Evolutionary conservation across 2,329 filamentous ascomycete species (phyloP), one percentile per base, ranked within the genome.

Genomic region (Pleomassaria siparia): DNA sequence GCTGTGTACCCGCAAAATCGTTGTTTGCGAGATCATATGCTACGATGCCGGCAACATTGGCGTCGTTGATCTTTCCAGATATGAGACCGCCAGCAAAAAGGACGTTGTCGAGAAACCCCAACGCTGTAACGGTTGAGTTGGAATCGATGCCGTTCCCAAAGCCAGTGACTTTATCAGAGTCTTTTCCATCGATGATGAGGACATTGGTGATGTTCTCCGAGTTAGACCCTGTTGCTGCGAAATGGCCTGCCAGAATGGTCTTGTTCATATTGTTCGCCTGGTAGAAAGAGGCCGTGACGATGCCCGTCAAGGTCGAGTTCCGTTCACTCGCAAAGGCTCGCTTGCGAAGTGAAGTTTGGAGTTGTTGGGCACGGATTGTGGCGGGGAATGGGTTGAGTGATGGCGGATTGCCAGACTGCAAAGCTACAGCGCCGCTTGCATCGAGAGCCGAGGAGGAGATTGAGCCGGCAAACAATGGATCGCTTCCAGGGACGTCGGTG

Each of bases 241-340:
- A 99, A 60, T 91, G 89, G 1, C 94, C 94, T 40, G 86, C 94
- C 22, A 97, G 78, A 30, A 97, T 82, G 0, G 94, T 97, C 47
- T 95, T 79, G 69, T 96, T 96, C 54, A 83, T 80, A 49, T 76
- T 77, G 53, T 83, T 82, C 13, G 80, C 77, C 30, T 80, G 81
- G 68, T 95, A 90, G 64, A 95, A 96, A 2, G 85, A 74, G 24
- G 90, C 94, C 7, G 88, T 83, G 18, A 86, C 78, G n/a, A 95
- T 85, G 24, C 89, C 90, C 2, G 80, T 79, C 8, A 81, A 71
- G 50, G 75, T 78, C 39, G 75, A 60, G 53, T 77, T 77, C 35
- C 76, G 68, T 15, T 64, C 66, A 22, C 64, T 66, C 28, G 72
- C 53, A 12, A 72, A 62, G n/a, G 72, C 72, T 51, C 75, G 69